These are phyloP conservation scores for Sporothrix brunneoviolacea DNA, from an alignment of 2,329 filamentous ascomycete species.

Conservation along the genomic window DNA sequence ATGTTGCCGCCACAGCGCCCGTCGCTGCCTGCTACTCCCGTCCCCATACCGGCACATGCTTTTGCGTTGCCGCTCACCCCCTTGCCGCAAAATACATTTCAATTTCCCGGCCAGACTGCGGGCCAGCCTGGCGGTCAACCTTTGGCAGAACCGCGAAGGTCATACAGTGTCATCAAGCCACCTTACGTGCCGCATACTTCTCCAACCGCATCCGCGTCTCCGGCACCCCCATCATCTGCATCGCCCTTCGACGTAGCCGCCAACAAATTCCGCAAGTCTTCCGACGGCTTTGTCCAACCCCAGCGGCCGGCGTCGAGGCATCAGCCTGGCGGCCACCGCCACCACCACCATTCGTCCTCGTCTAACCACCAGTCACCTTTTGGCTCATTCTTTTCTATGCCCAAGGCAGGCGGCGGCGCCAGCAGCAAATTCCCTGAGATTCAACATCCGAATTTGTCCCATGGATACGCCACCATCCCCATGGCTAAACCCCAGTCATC, in stretches of 20 bases:
- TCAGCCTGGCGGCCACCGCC: conserved; percentile 7
- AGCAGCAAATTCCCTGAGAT: conserved; percentile 20
- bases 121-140: conserved; percentile 5
- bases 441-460: conserved; percentile 19
- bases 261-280: conserved; percentile 43
- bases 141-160: conserved; percentile 15
- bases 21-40: conserved; percentile 19
- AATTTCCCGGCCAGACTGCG: conserved; percentile 1
- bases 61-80: conserved; percentile 17
- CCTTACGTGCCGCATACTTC: conserved; percentile 21
- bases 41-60: background rate
- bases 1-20: conserved; percentile 11
- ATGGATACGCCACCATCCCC: conserved; percentile 16
- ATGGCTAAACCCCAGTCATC: conserved; percentile 9
- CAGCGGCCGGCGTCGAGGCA: conserved; percentile 12
- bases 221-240: conserved; percentile 3
- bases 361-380: conserved; percentile 23
- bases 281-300: conserved; percentile 20
- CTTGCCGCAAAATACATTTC: conserved; percentile 10
- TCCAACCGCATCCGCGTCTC: conserved; percentile 4
- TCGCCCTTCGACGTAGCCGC: conserved; percentile 21
- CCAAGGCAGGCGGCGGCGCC: background rate
- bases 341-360: conserved; percentile 18
- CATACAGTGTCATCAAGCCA: conserved; percentile 23
- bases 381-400: conserved; percentile 19